A percentile compares a stretch with the other conserved stretches of the same genome.
These are phyloP conservation scores for Forsythia suspensa DNA, from an alignment of 257 asterid species.

Conservation along the genomic window DNA sequence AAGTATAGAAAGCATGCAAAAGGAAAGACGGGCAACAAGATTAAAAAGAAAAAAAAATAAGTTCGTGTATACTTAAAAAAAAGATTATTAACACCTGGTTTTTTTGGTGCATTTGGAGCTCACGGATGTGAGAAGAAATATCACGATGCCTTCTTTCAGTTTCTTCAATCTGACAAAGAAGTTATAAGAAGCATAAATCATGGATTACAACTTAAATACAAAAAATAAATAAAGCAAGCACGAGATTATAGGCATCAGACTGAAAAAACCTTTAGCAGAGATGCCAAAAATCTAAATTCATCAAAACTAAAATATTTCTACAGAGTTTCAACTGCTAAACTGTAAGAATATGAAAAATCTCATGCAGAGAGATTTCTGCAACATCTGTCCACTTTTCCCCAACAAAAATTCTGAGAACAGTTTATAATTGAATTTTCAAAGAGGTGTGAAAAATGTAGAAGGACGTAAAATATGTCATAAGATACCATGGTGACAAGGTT, in stretches of 20 bases:
- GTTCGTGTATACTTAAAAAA: background rate
- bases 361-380: constrained; percentile 7
- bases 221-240: constrained; percentile 7
- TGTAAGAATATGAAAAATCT: background rate
- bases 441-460: background rate
- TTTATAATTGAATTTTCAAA: constrained; percentile 6
- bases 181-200: constrained; percentile 1
- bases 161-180: constrained; percentile 57
- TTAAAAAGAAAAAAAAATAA: background rate
- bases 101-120: constrained; percentile 57
- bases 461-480: constrained; percentile 16
- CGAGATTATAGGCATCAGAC: background rate
- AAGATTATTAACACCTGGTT: constrained; percentile 53
- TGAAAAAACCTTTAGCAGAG: constrained; percentile 11
- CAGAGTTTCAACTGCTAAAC: constrained; percentile 13
- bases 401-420: constrained; percentile 12
- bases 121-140: constrained; percentile 50
- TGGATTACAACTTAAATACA: constrained; percentile 1
- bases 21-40: background rate
- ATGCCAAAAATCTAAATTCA: constrained; percentile 9
- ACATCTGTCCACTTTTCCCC: constrained; percentile 1
- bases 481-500: background rate
- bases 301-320: constrained; percentile 1
- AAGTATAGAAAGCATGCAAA: background rate
- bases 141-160: constrained; percentile 44